Evolutionary conservation across 225 moss, liverwort and hornwort genomes (phyloP), one percentile per base, ranked within the genome.

Genomic region (Pseudoscleropodium purum): DNA sequence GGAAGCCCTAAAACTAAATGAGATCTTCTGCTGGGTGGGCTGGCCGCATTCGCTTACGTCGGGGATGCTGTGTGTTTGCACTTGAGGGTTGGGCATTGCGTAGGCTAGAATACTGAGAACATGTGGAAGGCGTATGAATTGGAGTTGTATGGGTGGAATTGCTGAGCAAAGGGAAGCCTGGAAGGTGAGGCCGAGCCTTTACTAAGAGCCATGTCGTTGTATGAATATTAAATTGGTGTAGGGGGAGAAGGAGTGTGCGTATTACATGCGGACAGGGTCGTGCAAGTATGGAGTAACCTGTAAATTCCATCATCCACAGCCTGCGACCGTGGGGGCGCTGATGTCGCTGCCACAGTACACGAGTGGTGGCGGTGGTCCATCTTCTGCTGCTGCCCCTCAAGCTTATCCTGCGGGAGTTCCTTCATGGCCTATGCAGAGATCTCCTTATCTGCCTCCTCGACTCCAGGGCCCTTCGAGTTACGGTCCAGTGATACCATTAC

Each of bases 241-340:
- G 99, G 97, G 96, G 79, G 99, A 99, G 94, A 99, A 97, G 93
- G 99, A 99, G 85, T 99, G 99, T 87, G 96, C 99, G 26, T 99
- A 99, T 87, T 99, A 99, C 90, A 99, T 99, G 97, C 97, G 99
- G 87, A 99, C 99, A 84, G 95, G 97, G 64, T 97, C 97, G 57
- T 99, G 99, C 95, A 99, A 99, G 92, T 99, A 99, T 90, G 95
- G 96, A 88, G 97, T 99, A 81, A 99, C 99, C 39, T 99, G 99
- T 95, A 99, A 99, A 93, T 99, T 99, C 89, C 97, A 97, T 89
- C 99, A 99, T 90, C 99, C 99, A 78, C 96, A 97, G 90, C 97
- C 97, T 79, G 87, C 96, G 88, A 91, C 97, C 61, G 92, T 96
- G 52, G 95, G 96, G 47, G 90, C 95, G 74, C 88, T 98, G 89